Base-by-base conservation (phyloP, 225 moss, liverwort and hornwort species). In the Lunularia cruciata region DNA sequence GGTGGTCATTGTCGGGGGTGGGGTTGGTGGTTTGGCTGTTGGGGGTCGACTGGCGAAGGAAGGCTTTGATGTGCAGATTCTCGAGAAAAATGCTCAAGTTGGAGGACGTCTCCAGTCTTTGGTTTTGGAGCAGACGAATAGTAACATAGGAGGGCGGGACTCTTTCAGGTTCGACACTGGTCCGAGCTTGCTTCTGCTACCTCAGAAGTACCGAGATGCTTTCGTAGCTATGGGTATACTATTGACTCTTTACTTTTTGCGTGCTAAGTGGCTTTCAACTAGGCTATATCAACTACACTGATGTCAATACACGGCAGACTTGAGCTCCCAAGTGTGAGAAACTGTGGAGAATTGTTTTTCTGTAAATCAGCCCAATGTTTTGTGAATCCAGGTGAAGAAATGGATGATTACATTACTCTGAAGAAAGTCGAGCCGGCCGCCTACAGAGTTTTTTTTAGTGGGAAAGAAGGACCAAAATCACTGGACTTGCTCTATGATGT, bases 401-500 rank as follows among this genome's bases (percentile, higher is more conserved):
- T 83, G 76, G 75, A 79, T 23, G 68, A 75, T 28, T 83, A 83
- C 37, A 65, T 83, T 0, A 63, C 63, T 6, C 72, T 83, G 54
- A 70, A 71, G 63, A 83, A 69, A 66, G 83, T 83, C 54, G 69
- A 83, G 35, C 83, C 83, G 8, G 77, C 77, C 6, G 83, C 79
- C 2, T 83, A 83, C 65, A 75, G 83, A 59, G 83, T 83, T 14
- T 83, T 79, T 35, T 83, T 79, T 57, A 76, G 78, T 36, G 76
- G 76, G 23, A 40, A 72, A 34, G 72, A 64, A 58, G 72, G 51
- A 31, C 75, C 74, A 22, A 37, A 55, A 45, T 70, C 57, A 57
- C 49, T 83, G 70, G 83, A 83, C 48, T 58, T 76, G 72, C 67
- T 83, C 72, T 83, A 83, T 54, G 83, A 79, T 48, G 83, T 76